Evolutionary conservation across 2,329 filamentous ascomycete species (phyloP), one percentile per base, ranked within the genome.

Genomic region (Cladosporium oxysporum): DNA sequence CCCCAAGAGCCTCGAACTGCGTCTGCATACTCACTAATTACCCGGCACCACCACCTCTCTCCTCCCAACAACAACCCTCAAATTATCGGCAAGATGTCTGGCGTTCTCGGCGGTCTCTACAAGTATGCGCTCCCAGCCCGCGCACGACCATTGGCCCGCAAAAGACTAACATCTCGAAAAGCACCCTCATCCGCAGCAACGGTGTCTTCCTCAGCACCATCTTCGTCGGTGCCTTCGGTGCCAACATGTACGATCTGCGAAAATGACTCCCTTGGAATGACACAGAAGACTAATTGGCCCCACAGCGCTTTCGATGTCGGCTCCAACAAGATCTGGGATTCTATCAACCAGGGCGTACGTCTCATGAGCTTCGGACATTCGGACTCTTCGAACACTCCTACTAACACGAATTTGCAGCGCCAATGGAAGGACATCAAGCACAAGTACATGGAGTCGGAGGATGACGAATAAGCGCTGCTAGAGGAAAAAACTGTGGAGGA

Each of bases 401-500:
- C 76, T 78, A 69, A 78, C 71, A 29, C 0, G n/a, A 3, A n/a
- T 12, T 23, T 66, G 74, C 77, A 98, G 94, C 92, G 94, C 77
- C 94, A 97, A 96, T 98, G 95, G 95, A 97, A 97, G 87, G 95
- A 99, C 80, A 97, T 99, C 84, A 94, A 96, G 83, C 83, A 89
- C 80, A 90, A 87, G 82, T 99, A 97, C 81, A 80, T 96, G 76
- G 82, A 74, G 53, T 68, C 71, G 41, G 77, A 91, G 82, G 84
- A 85, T 67, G 87, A 84, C 65, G 89, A 91, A 65, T 71, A 72
- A 65, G 29, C 52, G 70, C 88, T 88, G 71, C 87, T 89, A 70
- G 88, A 90, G 67, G 81, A 79, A 50, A 50, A 75, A 79, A 69
- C 5, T 35, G 23, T 28, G 28, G 37, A 33, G 31, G 23, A 47